These are phyloP conservation scores for Boletus rubroflammeus DNA, from an alignment of 768 basidiomycete species.

Conservation along the genomic window DNA sequence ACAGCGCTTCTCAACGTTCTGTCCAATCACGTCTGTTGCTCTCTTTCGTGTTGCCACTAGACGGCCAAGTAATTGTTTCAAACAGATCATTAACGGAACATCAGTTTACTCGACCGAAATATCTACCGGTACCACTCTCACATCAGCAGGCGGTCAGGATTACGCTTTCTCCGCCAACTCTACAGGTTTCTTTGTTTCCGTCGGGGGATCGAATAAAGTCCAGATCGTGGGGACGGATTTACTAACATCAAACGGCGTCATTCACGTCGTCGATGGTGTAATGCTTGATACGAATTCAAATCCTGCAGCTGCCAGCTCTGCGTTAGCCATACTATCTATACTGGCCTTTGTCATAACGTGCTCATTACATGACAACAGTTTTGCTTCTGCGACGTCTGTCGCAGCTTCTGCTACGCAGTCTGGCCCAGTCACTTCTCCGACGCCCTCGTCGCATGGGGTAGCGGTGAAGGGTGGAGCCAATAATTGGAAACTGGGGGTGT, in stretches of 20 bases:
- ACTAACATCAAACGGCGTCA: slow-evolving; percentile 62
- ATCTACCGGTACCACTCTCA: slow-evolving; percentile 32
- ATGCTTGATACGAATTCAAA: slow-evolving; percentile 45
- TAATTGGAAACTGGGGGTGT: background rate
- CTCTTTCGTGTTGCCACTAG: background rate
- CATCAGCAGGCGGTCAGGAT: slow-evolving; percentile 55
- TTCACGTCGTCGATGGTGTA: slow-evolving; percentile 58
- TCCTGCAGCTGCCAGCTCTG: slow-evolving; percentile 44
- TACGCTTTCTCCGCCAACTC: slow-evolving; percentile 51
- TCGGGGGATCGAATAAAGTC: slow-evolving; percentile 42
- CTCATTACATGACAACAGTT: slow-evolving; percentile 21
- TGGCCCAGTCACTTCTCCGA: slow-evolving; percentile 36
- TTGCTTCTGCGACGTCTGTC: slow-evolving; percentile 47
- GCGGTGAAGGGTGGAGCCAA: background rate
- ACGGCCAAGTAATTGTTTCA: background rate
- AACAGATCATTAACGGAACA: slow-evolving; percentile 63
- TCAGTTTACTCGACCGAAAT: slow-evolving; percentile 59
- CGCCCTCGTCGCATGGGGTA: background rate
- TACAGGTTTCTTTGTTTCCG: slow-evolving; percentile 54
- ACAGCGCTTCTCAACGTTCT: slow-evolving; percentile 46
- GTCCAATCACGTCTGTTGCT: slow-evolving; percentile 53
- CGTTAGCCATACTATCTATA: slow-evolving; percentile 38
- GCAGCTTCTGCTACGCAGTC: slow-evolving; percentile 39
- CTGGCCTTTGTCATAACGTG: background rate
- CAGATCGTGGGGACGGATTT: slow-evolving; percentile 57